Evolutionary conservation across 1,284 basidiomycete genomes (phyloP).

Genomic region (Ustilago sp.): DNA sequence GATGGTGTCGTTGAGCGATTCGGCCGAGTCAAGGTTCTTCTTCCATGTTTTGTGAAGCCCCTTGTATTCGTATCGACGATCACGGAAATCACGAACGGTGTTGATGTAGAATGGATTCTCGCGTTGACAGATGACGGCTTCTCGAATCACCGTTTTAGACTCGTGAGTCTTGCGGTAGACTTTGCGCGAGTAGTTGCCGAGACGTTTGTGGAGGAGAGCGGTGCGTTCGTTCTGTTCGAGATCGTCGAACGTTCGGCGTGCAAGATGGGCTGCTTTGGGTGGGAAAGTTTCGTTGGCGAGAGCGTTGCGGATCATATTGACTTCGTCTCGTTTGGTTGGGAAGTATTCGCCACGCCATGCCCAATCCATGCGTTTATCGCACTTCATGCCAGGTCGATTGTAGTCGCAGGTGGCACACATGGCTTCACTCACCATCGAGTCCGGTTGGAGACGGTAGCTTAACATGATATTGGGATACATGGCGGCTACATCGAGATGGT

Average conservation of each 20-base stretch:
- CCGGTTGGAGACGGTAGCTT: constrained; percentile 97
- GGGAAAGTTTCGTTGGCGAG: constrained; percentile 95
- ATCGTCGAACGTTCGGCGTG: constrained; percentile 85
- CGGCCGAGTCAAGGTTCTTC: constrained; percentile 89
- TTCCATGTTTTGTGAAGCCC: constrained; percentile 99
- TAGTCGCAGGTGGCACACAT: constrained; percentile 98
- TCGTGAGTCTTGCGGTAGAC: constrained; percentile 99
- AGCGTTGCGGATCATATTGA: constrained; percentile 98
- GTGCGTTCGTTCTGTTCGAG: constrained; percentile 88
- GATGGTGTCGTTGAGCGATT: constrained; percentile 83
- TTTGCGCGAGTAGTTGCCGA: constrained; percentile 97
- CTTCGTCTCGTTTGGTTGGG: constrained; percentile 96
- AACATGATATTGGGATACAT: constrained; percentile 99
- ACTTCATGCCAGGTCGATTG: constrained; percentile 94
- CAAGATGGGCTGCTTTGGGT: constrained; percentile 79
- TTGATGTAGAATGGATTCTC: constrained; percentile 99
- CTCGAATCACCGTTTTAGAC: constrained; percentile 92
- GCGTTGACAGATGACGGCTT: constrained; percentile 95
- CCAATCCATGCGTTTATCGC: constrained; percentile 95
- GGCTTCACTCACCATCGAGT: constrained; percentile 96
- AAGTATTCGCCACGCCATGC: constrained; percentile 99
- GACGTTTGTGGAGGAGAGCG: constrained; percentile 91
- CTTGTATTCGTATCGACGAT: constrained; percentile 99
- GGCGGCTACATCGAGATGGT: constrained; percentile 98
- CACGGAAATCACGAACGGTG: constrained; percentile 95